Conservation (phyloP, 306 rosid species). For the Myrica gale region DNA sequence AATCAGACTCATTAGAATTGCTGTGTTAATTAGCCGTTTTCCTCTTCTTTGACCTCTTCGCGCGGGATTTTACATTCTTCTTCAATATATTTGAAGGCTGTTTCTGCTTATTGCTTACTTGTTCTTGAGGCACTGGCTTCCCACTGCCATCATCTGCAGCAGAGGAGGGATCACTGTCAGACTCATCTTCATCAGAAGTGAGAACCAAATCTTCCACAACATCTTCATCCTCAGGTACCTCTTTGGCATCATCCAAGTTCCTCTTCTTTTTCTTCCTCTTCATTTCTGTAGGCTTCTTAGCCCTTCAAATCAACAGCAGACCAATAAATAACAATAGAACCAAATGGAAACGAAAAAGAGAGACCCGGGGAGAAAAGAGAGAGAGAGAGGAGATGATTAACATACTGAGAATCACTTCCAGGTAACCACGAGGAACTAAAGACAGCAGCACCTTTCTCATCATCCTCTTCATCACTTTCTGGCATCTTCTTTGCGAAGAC, state of each 20-base stretch:
- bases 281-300: slow-evolving; percentile 40
- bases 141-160: slow-evolving; percentile 36
- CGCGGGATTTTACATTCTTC: slow-evolving; percentile 37
- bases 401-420: slow-evolving; percentile 64
- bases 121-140: slow-evolving; percentile 33
- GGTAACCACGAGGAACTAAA: slow-evolving; percentile 93
- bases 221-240: slow-evolving; percentile 61
- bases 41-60: slow-evolving; percentile 41
- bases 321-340: slow-evolving; percentile 8
- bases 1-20: background rate
- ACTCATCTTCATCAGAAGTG: slow-evolving; percentile 77
- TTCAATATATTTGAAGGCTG: slow-evolving; percentile 23
- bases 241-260: slow-evolving; percentile 37
- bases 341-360: slow-evolving; percentile 17
- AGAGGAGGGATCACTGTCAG: slow-evolving; percentile 26
- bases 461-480: slow-evolving; percentile 64
- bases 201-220: slow-evolving; percentile 84
- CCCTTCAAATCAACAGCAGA: slow-evolving; percentile 39
- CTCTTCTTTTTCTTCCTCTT: slow-evolving; percentile 51
- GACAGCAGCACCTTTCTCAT: slow-evolving; percentile 53
- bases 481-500: slow-evolving; percentile 49
- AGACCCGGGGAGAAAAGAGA: background rate
- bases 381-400: background rate
- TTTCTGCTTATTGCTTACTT: slow-evolving; percentile 41
- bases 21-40: slow-evolving; percentile 26